phyloP scores from a whole-genome alignment of 1,139 yeast species.

The Scheffersomyces segobiensis region DNA sequence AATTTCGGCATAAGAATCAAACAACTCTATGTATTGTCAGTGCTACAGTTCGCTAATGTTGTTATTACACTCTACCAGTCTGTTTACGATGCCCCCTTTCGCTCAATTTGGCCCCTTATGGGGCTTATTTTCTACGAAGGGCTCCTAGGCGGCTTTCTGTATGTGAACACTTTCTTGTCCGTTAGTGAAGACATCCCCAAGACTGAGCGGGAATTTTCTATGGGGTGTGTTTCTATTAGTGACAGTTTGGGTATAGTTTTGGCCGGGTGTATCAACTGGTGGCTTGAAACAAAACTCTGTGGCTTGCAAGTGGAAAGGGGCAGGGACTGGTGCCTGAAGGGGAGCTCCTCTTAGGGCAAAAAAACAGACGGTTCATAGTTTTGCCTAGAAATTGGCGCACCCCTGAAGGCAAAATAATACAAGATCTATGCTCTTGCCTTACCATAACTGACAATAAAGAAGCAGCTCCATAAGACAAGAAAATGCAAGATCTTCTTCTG shows the following conservation, averaged over 20 bases:
- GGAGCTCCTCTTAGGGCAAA: neutral
- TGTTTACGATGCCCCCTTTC: constrained; percentile 56
- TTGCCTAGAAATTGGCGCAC: too few species aligned
- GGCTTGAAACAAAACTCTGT: constrained; percentile 76
- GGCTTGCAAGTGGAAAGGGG: constrained; percentile 63
- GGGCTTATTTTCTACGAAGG: constrained; percentile 79
- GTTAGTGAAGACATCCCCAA: constrained; percentile 65
- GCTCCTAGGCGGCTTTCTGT: constrained; percentile 83
- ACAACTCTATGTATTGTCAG: constrained; percentile 60
- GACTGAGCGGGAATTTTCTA: constrained; percentile 73
- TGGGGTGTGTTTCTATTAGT: constrained; percentile 93
- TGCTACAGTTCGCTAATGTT: constrained; percentile 70
- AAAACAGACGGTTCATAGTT: too few species aligned
- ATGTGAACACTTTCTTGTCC: constrained; percentile 81
- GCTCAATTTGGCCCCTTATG: constrained; percentile 58
- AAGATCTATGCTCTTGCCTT: neutral
- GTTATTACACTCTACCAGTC: constrained; percentile 64
- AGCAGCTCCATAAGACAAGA: neutral
- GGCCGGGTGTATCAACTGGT: constrained; percentile 75
- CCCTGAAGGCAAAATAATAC: too few species aligned
- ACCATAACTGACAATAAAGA: neutral
- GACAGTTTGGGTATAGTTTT: constrained; percentile 85
- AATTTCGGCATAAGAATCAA: constrained; percentile 59
- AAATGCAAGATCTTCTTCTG: neutral
- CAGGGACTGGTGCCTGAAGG: constrained; percentile 57